Base-by-base conservation (phyloP, 345 rosid genomes). In the Salix brachista region DNA sequence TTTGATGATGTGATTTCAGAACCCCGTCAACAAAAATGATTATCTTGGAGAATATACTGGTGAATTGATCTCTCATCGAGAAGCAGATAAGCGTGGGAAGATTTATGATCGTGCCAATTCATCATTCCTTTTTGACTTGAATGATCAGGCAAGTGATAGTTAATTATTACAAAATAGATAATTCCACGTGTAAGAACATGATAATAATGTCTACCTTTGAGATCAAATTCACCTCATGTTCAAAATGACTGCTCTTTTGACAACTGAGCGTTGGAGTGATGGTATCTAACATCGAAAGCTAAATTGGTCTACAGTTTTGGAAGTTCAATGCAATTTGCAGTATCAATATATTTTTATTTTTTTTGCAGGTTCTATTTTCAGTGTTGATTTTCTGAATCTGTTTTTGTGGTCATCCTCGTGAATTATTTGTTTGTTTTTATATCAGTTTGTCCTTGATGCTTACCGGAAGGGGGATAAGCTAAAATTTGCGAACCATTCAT, bases 1-100 rank as follows among this genome's bases (percentile, higher is more conserved):
- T 74, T 73, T 30, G 8, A 69, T 80, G 48, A 69, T 79, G 54
- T 82, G 78, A 70, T 78, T 75, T 83, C 91, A 96, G 99, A 96
- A 96, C 79, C 82, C 98, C 17, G 99, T 96, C 74, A 93, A 84
- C 85, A 96, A 91, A 76, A 93, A 96, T 78, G 99, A 96, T 76
- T 96, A 93, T 83, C 96, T 96, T 62, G 98, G 99, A 85, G 99
- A 96, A 79, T 96, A 96, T 76, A 96, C 99, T 46, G 99, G 99
- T 19, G 99, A 96, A 76, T 80, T 96, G 85, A 93, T 96, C 79
- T 92, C 98, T 78, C 99, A 96, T 72, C 87, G 84, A 44, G 99
- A 96, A 79, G 99, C 99, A 12, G 99, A 96, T 79, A 96, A 96
- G 85, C 97, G 99, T 60, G 98, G 99, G 75, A 96, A 96, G 82